A percentile compares a stretch with the other conserved stretches of the same genome.
Conservation (phyloP, 2,329 filamentous ascomycete species). For the Dactylellina haptotyla region DNA sequence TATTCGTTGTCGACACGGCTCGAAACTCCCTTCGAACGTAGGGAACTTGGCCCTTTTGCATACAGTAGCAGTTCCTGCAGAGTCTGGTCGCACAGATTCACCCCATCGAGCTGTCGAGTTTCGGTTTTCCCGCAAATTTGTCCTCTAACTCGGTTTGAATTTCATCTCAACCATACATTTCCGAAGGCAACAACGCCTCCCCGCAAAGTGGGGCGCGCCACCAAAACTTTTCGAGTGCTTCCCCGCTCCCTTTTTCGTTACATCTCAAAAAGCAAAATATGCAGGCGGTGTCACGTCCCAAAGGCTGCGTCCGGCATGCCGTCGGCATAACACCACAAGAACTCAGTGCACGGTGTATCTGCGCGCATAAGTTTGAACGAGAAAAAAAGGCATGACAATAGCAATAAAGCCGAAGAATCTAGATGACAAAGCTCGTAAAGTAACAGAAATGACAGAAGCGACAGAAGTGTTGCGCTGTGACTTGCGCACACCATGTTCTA, state of each 20-base stretch:
- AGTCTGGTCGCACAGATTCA: too few species aligned
- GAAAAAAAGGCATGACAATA: neutral
- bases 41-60: neutral
- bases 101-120: too few species aligned
- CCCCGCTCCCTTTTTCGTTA: constrained; percentile 37
- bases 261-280: constrained; percentile 36
- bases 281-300: constrained; percentile 6
- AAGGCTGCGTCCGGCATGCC: constrained; percentile 32
- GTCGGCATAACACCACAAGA: constrained; percentile 14
- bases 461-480: too few species aligned
- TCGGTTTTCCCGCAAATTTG: constrained; percentile 9
- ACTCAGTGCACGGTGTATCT: neutral
- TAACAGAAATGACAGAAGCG: neutral
- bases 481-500: too few species aligned
- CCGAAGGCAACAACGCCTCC: constrained; percentile 26
- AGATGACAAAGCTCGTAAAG: neutral
- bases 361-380: neutral
- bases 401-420: neutral
- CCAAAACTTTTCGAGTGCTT: constrained; percentile 12
- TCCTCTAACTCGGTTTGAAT: neutral
- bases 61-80: neutral
- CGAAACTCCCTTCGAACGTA: neutral
- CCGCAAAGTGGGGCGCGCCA: constrained; percentile 42
- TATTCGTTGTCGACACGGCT: neutral
- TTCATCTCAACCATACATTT: neutral